These are phyloP conservation scores for Hippophae gyantsensis DNA, from an alignment of 306 rosid genomes.

Conservation along the genomic window DNA sequence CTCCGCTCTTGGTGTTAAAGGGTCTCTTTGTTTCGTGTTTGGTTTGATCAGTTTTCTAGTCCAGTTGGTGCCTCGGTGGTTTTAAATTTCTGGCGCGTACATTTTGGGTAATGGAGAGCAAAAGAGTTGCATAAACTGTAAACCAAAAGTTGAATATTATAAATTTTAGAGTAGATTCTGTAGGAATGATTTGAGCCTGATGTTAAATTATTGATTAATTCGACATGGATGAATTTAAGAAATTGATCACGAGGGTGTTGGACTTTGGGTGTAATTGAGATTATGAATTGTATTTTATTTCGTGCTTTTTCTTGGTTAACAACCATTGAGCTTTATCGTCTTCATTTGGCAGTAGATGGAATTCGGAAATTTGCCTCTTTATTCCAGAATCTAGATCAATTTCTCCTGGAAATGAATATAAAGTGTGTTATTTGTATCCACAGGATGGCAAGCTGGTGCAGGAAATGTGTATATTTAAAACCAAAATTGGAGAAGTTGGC, in stretches of 20 bases:
- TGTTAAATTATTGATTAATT: too few species aligned
- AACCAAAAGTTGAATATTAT: not conserved
- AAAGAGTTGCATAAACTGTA: not conserved
- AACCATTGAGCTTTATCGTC: too few species aligned
- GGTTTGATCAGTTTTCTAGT: not conserved
- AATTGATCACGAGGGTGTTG: too few species aligned
- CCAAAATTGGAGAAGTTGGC: slow-evolving; percentile 83
- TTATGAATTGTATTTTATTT: too few species aligned
- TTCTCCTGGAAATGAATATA: slow-evolving; percentile 14
- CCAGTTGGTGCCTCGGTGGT: not conserved
- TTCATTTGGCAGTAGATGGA: too few species aligned
- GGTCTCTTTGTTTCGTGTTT: not conserved
- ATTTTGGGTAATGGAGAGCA: not conserved
- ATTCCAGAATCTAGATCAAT: slow-evolving; percentile 6
- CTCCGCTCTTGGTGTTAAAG: not conserved
- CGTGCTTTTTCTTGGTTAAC: too few species aligned
- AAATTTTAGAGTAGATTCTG: not conserved
- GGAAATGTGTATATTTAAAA: slow-evolving; percentile 76
- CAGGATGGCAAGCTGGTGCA: slow-evolving; percentile 95
- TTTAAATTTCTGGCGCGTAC: not conserved
- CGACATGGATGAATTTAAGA: too few species aligned
- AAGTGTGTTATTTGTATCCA: slow-evolving; percentile 25
- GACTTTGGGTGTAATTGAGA: too few species aligned
- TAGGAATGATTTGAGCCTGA: not conserved
- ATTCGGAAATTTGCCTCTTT: slow-evolving; percentile 6